Conservation (phyloP, 306 rosid species). For the Lotus japonicus region DNA sequence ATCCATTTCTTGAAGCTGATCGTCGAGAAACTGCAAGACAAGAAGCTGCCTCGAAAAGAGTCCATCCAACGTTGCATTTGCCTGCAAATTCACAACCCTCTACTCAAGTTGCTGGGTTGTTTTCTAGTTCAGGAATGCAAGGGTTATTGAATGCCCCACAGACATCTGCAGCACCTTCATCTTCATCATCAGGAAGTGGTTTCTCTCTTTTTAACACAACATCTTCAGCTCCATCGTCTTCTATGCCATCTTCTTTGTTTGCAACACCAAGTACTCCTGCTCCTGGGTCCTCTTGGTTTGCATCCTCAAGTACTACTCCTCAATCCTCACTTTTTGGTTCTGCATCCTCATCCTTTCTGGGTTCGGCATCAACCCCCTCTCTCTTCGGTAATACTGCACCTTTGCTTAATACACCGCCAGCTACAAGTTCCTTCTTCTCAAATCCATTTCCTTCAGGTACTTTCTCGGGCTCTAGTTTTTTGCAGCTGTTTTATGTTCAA, state of each 20-base stretch:
- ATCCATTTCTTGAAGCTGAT: conserved; percentile 96
- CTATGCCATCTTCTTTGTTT: conserved; percentile 31
- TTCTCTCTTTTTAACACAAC: conserved; percentile 71
- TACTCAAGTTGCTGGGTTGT: conserved; percentile 78
- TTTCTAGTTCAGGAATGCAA: conserved; percentile 62
- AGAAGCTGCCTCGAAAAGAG: conserved; percentile 92
- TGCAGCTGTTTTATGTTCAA: background rate
- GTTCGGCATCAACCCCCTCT: conserved; percentile 59
- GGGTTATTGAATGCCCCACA: conserved; percentile 45
- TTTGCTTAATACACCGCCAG: conserved; percentile 31
- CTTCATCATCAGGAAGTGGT: conserved; percentile 69
- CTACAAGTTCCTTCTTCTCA: conserved; percentile 59
- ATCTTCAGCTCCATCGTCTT: conserved; percentile 56
- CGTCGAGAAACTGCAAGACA: conserved; percentile 93
- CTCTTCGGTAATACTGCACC: conserved; percentile 39
- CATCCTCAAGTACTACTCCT: conserved; percentile 56
- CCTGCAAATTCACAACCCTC: conserved; percentile 78
- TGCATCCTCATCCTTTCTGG: conserved; percentile 52
- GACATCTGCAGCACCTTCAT: conserved; percentile 42
- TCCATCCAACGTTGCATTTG: conserved; percentile 82
- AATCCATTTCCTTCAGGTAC: conserved; percentile 80
- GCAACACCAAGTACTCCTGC: too few species aligned
- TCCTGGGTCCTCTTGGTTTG: conserved; percentile 37
- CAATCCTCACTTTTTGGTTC: conserved; percentile 58
- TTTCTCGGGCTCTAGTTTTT: conserved; percentile 15